Conservation (phyloP, 1,139 yeast species). For the Arxiozyma heterogenica region DNA sequence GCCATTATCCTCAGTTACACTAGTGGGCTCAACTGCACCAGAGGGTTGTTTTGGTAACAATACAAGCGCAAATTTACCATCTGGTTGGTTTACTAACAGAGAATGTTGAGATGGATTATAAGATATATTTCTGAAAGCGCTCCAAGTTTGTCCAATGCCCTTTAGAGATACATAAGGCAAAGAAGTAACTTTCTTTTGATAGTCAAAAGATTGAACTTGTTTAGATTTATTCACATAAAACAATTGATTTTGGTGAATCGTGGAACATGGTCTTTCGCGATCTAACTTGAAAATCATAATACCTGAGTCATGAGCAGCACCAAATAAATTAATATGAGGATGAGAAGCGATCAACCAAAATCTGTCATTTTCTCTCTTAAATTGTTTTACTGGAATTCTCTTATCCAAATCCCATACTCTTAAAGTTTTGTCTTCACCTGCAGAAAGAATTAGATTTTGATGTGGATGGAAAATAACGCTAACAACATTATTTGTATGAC, state of each 20-base stretch:
- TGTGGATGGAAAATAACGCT: conserved; percentile 88
- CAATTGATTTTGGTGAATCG: conserved; percentile 60
- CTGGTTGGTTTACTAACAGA: conserved; percentile 62
- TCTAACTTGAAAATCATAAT: conserved; percentile 97
- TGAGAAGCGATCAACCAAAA: conserved; percentile 91
- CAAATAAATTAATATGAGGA: conserved; percentile 84
- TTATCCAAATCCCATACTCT: conserved; percentile 96
- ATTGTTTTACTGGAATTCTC: conserved; percentile 88
- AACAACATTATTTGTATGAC: conserved; percentile 89
- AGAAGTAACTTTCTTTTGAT: conserved; percentile 48
- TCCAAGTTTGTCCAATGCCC: conserved; percentile 79
- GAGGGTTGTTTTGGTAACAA: conserved; percentile 78
- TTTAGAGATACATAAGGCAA: conserved; percentile 77
- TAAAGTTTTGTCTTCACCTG: conserved; percentile 94
- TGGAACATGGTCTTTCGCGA: conserved; percentile 91
- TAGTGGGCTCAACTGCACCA: conserved; percentile 86
- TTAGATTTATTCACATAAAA: conserved; percentile 75
- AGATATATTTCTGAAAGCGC: conserved; percentile 73
- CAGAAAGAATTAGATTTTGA: conserved; percentile 86
- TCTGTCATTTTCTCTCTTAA: conserved; percentile 88
- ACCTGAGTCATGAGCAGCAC: conserved; percentile 95
- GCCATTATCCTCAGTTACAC: conserved; percentile 71
- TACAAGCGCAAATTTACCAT: conserved; percentile 62
- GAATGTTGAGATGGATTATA: conserved; percentile 91
- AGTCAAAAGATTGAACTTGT: conserved; percentile 75